Evolutionary conservation across 768 basidiomycete genomes (phyloP), one percentile per base, ranked within the genome.

Genomic region (Termitomyces titanicus): DNA sequence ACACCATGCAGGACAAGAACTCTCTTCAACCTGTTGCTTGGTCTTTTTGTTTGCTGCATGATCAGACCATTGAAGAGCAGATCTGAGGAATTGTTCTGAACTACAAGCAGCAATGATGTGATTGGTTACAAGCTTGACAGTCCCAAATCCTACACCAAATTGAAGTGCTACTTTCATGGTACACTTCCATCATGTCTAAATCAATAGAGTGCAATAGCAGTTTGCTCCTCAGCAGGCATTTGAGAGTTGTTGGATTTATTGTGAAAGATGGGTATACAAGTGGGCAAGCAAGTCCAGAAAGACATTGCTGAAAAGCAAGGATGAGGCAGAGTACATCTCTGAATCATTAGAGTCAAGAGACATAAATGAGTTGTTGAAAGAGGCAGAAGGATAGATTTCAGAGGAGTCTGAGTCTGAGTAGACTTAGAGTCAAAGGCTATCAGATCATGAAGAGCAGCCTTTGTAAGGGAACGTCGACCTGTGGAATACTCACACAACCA

Each of bases 71-170:
- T 57, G 63, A 9, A 78, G 61, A 10, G 68, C 67, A 1, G 48
- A 53, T 0, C 29, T 60, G 5, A 55, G 59, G 35, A 72, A 68
- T 6, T 71, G 27, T 22, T 40, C 39, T 4, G 51, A 46, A 49
- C 22, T 18, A 42, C 57, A 64, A 6, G 38, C 20, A 7, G 70
- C 69, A 12, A 75, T 66, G 2, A 75, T 67, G 5, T 66, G 57
- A 0, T 10, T 54, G 25, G 61, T 66, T 9, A 48, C 65, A 59
- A 52, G 39, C 38, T 61, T 59, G 3, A 75, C 68, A 4, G 70
- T 69, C 0, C 74, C 74, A 54, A 63, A 65, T 2, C 68, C 67
- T 17, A 72, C 39, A 1, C 78, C 76, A 27, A 70, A 66, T 70
- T 68, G 73, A 15, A 68, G 55, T 5, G 72, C 70, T 18, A 77